Percentiles rank a stretch among this genome's conserved stretches.
Evolutionary conservation across 768 basidiomycete species (phyloP).

Genomic region (Podaxis sp.): DNA sequence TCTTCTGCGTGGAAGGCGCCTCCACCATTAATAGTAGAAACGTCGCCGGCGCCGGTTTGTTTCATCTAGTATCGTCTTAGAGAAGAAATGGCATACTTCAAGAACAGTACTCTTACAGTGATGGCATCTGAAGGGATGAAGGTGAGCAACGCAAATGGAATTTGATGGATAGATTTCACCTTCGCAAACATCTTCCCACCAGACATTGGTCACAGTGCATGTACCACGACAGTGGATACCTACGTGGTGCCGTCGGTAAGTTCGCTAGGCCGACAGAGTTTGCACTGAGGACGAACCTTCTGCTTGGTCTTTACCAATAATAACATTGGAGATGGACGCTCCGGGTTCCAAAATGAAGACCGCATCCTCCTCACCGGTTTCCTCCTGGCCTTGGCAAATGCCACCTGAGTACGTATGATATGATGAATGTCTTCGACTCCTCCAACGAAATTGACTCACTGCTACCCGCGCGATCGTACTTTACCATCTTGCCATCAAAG

Average conservation of each 20-base stretch:
- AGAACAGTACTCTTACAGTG: not conserved
- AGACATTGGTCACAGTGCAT: slow-evolving; percentile 25
- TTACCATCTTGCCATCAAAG: slow-evolving; percentile 25
- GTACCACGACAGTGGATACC: slow-evolving; percentile 26
- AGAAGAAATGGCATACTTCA: not conserved
- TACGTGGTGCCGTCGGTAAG: not conserved
- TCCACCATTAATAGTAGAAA: slow-evolving; percentile 23
- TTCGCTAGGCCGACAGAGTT: not conserved
- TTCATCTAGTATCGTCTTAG: slow-evolving; percentile 16
- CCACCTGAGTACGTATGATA: slow-evolving; percentile 15
- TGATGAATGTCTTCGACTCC: not conserved
- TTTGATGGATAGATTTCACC: slow-evolving; percentile 12
- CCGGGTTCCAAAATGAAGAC: slow-evolving; percentile 25
- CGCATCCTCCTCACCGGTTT: slow-evolving; percentile 24
- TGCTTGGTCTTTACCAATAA: slow-evolving; percentile 24
- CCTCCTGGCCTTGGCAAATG: slow-evolving; percentile 21
- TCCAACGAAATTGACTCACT: slow-evolving; percentile 13
- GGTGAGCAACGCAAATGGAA: not conserved
- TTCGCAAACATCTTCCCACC: slow-evolving; percentile 28
- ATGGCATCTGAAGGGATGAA: not conserved
- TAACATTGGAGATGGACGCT: slow-evolving; percentile 25
- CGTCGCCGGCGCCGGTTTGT: slow-evolving; percentile 24
- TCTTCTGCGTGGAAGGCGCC: slow-evolving; percentile 23
- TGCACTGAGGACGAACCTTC: slow-evolving; percentile 15
- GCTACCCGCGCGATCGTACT: slow-evolving; percentile 25